Evolutionary conservation across 345 rosid species (phyloP).

Genomic region (Chamaenerion angustifolium): DNA sequence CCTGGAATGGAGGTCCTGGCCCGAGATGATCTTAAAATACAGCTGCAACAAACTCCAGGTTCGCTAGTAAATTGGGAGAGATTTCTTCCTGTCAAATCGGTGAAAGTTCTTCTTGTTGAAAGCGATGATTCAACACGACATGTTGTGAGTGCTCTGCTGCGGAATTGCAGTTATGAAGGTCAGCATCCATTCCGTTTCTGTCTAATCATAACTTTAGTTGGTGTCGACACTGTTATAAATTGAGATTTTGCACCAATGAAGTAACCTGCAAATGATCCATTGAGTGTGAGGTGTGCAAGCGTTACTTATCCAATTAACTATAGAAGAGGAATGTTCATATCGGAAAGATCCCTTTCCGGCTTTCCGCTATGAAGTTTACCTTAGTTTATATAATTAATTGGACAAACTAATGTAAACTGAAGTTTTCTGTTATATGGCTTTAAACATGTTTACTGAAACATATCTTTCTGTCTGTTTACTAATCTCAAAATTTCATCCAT

Average conservation of each 20-base stretch:
- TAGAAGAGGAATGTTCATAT: too few relatives aligned
- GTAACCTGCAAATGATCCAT: background rate
- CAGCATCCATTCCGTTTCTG: constrained; percentile 5
- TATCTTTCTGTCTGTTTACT: too few relatives aligned
- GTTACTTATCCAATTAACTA: too few relatives aligned
- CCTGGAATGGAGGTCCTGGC: constrained; percentile 17
- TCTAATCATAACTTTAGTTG: background rate
- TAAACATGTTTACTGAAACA: too few relatives aligned
- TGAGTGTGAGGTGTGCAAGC: too few relatives aligned
- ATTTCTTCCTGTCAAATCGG: constrained; percentile 52
- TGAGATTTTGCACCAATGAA: background rate
- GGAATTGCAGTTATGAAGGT: constrained; percentile 80
- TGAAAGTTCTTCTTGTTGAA: constrained; percentile 68
- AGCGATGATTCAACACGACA: constrained; percentile 74
- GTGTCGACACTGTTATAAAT: background rate
- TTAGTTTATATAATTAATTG: too few relatives aligned
- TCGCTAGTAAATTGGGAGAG: constrained; percentile 53
- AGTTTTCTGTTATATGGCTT: too few relatives aligned
- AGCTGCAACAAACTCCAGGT: constrained; percentile 15
- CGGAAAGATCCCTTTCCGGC: too few relatives aligned
- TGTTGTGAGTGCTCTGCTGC: constrained; percentile 66
- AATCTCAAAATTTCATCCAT: too few relatives aligned
- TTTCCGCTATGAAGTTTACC: too few relatives aligned
- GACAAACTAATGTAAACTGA: too few relatives aligned
- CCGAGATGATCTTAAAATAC: background rate